Base-by-base conservation (phyloP, 176 grass and related monocot genomes). In the Ampelocalamus luodianensis region DNA sequence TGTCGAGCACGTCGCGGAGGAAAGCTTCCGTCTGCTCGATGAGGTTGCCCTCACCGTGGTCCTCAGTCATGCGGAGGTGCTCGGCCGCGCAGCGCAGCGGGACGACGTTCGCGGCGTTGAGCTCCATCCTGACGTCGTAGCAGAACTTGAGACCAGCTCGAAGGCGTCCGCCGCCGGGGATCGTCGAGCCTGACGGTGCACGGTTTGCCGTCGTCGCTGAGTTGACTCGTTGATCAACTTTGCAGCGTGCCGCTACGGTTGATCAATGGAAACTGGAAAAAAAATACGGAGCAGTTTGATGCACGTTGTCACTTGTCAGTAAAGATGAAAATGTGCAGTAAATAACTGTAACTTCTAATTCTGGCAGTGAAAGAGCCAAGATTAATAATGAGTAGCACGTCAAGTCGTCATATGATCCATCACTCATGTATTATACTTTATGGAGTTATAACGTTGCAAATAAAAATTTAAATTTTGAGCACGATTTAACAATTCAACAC, bases 121-220 rank as follows among this genome's bases (percentile, higher is more conserved):
- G 74, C 87, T 97, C 92, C 29, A 86, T 66, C 44, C 27, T 60
- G 50, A 94, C 71, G 68, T 92, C 95, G 38, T 97, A 97, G 87
- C 90, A 94, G 88, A 97, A 97, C 80, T 78, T 88, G 53, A 84
- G 1, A 76, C 90, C 6, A 89, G 88, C 72, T 86, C 81, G 83
- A 97, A 97, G 37, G 90, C 80, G 6, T 69, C 69, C 4, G 79
- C 90, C 88, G 43, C 92, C 92, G 11, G 95, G 95, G 34, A 97
- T 51, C 92, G 83, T 90, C 74, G 8, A 97, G 78, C 38, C 63
- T 36, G 23, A 94, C 75, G 9, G 70, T 79, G 65, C 90, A 91
- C 0, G 66, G 62, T 3, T 83, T 90, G 34, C 13, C 29, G 20
- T 44, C 73, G 12, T 71, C 81, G 59, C 32, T 69, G 45, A n/a